Evolutionary conservation across 176 grass and related monocot species (phyloP).

Genomic region (Stipa capillata): DNA sequence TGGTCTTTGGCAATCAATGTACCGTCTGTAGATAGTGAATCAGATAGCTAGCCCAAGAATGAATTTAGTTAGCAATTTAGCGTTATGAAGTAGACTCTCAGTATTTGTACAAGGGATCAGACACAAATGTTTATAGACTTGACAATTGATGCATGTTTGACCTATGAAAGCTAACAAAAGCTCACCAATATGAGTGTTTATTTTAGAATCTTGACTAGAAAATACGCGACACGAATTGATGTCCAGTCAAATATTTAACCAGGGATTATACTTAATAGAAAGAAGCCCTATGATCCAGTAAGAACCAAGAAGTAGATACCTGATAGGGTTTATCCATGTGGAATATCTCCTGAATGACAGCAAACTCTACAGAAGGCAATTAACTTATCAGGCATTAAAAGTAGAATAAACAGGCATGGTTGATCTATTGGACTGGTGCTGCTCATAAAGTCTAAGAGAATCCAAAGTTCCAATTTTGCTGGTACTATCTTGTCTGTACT

Average conservation of each 20-base stretch:
- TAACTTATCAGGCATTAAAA: constrained; percentile 13
- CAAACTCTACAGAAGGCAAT: constrained; percentile 57
- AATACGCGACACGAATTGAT: neutral
- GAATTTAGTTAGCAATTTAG: neutral
- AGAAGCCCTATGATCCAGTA: constrained; percentile 7
- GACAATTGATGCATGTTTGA: neutral
- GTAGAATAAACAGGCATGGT: neutral
- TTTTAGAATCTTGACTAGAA: neutral
- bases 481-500: neutral
- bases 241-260: neutral
- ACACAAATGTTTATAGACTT: neutral
- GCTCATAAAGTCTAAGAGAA: neutral
- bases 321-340: constrained; percentile 94
- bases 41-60: neutral
- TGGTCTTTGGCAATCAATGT: neutral
- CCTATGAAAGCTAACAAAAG: neutral
- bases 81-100: neutral
- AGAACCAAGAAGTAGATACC: constrained; percentile 44
- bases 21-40: neutral
- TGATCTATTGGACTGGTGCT: neutral
- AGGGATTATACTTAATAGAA: neutral
- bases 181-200: neutral
- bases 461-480: constrained; percentile 1
- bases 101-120: neutral
- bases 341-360: constrained; percentile 88